Evolutionary conservation across 768 basidiomycete genomes (phyloP).

Genomic region (Suillus weaverae): DNA sequence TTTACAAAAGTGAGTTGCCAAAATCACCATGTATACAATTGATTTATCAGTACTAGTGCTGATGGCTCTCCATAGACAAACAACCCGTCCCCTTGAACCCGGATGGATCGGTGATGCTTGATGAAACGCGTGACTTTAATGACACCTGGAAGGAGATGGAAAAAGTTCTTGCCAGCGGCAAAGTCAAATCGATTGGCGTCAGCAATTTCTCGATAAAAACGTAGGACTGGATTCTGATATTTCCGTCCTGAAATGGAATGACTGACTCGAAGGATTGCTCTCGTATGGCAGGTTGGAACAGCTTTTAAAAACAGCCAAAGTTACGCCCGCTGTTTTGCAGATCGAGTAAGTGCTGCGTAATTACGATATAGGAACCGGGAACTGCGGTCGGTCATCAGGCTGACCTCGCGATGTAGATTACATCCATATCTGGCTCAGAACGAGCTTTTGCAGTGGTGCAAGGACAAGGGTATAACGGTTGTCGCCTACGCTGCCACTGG

Average conservation of each 20-base stretch:
- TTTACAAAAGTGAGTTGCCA: slow-evolving; percentile 17
- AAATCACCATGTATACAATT: not conserved
- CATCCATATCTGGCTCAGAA: slow-evolving; percentile 45
- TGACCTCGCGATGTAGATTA: slow-evolving; percentile 18
- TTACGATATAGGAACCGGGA: slow-evolving; percentile 25
- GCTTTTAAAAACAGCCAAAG: slow-evolving; percentile 22
- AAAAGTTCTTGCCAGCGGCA: slow-evolving; percentile 32
- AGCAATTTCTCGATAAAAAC: slow-evolving; percentile 57
- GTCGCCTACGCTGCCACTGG: slow-evolving; percentile 51
- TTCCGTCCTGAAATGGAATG: slow-evolving; percentile 11
- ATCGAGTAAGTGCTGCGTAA: slow-evolving; percentile 20
- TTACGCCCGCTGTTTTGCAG: slow-evolving; percentile 49
- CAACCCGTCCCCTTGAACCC: slow-evolving; percentile 20
- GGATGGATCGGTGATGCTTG: slow-evolving; percentile 17
- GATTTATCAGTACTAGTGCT: not conserved
- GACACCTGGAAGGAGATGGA: slow-evolving; percentile 36
- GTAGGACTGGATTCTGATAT: slow-evolving; percentile 35
- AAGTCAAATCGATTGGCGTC: slow-evolving; percentile 53
- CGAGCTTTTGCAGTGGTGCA: slow-evolving; percentile 43
- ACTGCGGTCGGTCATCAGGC: slow-evolving; percentile 36
- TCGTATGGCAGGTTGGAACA: slow-evolving; percentile 5
- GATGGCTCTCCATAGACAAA: slow-evolving; percentile 8
- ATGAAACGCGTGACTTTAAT: slow-evolving; percentile 31
- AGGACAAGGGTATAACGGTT: slow-evolving; percentile 40
- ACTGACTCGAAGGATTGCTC: not conserved